These are phyloP conservation scores for Canavalia ensiformis DNA, from an alignment of 306 rosid species.

Conservation along the genomic window DNA sequence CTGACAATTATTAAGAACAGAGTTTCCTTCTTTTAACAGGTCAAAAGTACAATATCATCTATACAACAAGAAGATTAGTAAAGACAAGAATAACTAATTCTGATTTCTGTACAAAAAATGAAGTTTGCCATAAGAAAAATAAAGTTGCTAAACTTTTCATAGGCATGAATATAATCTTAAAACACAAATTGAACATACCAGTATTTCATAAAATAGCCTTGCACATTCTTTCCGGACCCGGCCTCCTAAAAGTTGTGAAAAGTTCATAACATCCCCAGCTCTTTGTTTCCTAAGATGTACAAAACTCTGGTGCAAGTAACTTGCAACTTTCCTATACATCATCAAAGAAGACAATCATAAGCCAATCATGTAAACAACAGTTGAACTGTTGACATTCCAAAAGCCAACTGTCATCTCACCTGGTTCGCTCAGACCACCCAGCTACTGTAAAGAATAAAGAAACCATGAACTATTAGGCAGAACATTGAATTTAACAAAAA, in stretches of 20 bases:
- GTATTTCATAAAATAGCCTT: constrained; percentile 77
- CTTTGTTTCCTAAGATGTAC: constrained; percentile 42
- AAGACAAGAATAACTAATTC: background rate
- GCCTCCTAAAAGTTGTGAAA: constrained; percentile 58
- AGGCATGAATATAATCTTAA: constrained; percentile 6
- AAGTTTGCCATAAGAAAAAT: constrained; percentile 17
- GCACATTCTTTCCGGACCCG: constrained; percentile 72
- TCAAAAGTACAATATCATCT: background rate
- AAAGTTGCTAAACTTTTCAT: constrained; percentile 6
- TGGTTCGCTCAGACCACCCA: constrained; percentile 82
- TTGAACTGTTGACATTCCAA: constrained; percentile 34
- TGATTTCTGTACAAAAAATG: constrained; percentile 23
- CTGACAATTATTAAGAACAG: background rate
- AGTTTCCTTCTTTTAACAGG: background rate
- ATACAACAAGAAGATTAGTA: background rate
- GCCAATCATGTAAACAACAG: constrained; percentile 31
- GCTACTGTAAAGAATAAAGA: constrained; percentile 54
- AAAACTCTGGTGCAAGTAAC: constrained; percentile 61
- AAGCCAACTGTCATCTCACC: constrained; percentile 57
- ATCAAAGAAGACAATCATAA: constrained; percentile 41
- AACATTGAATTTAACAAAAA: constrained; percentile 35
- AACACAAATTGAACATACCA: constrained; percentile 66
- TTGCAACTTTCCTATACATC: constrained; percentile 68
- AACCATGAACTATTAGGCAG: constrained; percentile 43
- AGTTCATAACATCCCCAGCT: constrained; percentile 54